Evolutionary conservation across 768 basidiomycete species (phyloP), one percentile per base, ranked within the genome.

Genomic region (Boletus vermiculosoides): DNA sequence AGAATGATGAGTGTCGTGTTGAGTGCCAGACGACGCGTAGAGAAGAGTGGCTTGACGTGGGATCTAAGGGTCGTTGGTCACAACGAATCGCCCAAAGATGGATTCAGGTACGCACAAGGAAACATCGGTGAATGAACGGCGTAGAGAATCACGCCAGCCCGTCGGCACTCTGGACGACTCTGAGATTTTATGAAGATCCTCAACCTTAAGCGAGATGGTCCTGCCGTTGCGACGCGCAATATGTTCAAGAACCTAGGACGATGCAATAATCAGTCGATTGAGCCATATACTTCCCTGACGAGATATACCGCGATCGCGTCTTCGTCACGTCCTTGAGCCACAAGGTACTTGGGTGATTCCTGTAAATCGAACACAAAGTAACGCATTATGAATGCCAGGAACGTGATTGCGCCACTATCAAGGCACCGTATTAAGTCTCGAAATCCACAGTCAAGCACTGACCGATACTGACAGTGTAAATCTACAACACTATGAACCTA

Each of bases 261-360:
- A 28, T 34, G 4, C 10, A 25, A 44, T 18, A 52, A 41, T 52
- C 28, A 50, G 51, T 22, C n/a, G 0, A 45, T 30, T 1, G n/a
- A 40, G 8, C 4, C n/a, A 6, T 25, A 25, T 23, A 23, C 15
- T 5, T 20, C 6, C 23, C 31, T 20, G 45, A 55, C 18, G 23
- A 54, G 30, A 54, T 5, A 33, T 59, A 79, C 79, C 58, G 73
- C 69, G 47, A 86, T 73, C 7, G 83, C 83, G 45, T 85, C 82
- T 47, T 74, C 73, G 61, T 87, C 84, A 41, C 78, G 77, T 25
- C 83, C 83, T 62, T 81, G 79, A 5, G 77, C 78, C 23, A 85
- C 71, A 22, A 85, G 76, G 67, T 80, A 87, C 62, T 86, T 86
- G 10, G 85, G 79, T 0, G 82, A 82, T 63, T 86, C 85, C 62